phyloP scores from a whole-genome alignment of 805 yeast species.

The Scheffersomyces ergatensis region DNA sequence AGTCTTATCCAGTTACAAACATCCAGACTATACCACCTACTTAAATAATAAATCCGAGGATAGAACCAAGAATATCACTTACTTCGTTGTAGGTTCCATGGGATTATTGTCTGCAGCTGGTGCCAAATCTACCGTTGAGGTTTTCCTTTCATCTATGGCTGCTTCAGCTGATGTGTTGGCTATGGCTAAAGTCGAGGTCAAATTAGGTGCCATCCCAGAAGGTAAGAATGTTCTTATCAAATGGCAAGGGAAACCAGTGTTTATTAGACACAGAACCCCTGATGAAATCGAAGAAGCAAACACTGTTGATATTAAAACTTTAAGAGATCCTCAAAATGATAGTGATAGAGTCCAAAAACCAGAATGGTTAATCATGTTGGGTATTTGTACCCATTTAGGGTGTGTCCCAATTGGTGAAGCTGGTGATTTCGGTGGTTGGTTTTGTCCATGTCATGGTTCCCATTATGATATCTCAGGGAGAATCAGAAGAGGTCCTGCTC shows the following conservation, averaged over 20 bases:
- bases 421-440: constrained; percentile 99
- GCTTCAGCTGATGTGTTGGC: constrained; percentile 99
- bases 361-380: constrained; percentile 98
- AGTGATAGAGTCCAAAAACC: constrained; percentile 93
- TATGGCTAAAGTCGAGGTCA: constrained; percentile 98
- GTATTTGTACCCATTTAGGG: constrained; percentile 99
- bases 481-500: constrained; percentile 99
- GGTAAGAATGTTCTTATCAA: constrained; percentile 98
- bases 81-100: constrained; percentile 96
- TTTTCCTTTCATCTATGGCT: constrained; percentile 88
- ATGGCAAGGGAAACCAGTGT: constrained; percentile 99
- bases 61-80: constrained; percentile 76
- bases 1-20: constrained; percentile 76
- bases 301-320: constrained; percentile 64
- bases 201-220: constrained; percentile 87
- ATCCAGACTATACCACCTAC: constrained; percentile 85
- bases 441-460: constrained; percentile 99
- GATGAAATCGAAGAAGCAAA: constrained; percentile 95
- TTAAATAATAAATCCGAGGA: constrained; percentile 71
- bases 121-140: constrained; percentile 93
- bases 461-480: constrained; percentile 99
- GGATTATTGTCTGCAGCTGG: constrained; percentile 91
- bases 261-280: constrained; percentile 96
- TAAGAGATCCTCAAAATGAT: constrained; percentile 95
- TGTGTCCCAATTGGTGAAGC: constrained; percentile 99